Conservation (phyloP, 768 basidiomycete species). For the Pisolithus sp. region DNA sequence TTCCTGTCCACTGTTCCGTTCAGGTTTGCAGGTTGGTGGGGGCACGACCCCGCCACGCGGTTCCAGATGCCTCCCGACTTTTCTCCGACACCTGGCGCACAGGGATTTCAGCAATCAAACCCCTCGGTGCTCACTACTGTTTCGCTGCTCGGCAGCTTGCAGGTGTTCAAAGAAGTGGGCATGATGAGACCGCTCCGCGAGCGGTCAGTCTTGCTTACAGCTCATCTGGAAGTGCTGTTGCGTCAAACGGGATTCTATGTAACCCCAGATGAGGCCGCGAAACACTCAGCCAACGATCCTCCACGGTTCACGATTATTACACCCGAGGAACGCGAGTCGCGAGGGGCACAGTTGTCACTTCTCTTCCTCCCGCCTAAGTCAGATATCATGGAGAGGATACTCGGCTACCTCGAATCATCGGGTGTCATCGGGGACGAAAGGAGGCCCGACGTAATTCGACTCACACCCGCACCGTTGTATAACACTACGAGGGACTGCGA, state of each 20-base stretch:
- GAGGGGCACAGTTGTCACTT: constrained; percentile 87
- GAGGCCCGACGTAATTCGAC: constrained; percentile 84
- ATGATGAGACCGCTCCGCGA: constrained; percentile 64
- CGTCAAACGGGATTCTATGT: constrained; percentile 59
- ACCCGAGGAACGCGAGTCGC: constrained; percentile 53
- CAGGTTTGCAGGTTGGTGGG: constrained; percentile 98
- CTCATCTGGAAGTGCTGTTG: constrained; percentile 60
- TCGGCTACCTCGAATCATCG: constrained; percentile 47
- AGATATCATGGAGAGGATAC: constrained; percentile 66
- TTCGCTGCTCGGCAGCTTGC: constrained; percentile 76
- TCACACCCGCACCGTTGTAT: constrained; percentile 84
- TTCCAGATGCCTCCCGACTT: constrained; percentile 88
- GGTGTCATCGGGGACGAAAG: constrained; percentile 94
- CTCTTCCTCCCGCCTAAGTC: constrained; percentile 58
- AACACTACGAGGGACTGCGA: constrained; percentile 77
- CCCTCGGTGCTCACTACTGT: constrained; percentile 77
- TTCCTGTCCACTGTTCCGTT: constrained; percentile 8
- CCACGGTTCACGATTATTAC: constrained; percentile 90
- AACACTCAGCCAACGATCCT: constrained; percentile 19
- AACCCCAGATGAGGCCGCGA: constrained; percentile 29
- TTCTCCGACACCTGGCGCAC: constrained; percentile 80
- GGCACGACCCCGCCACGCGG: constrained; percentile 79
- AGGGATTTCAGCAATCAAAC: constrained; percentile 95
- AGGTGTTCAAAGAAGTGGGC: constrained; percentile 72
- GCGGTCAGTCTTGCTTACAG: constrained; percentile 68